phyloP scores from a whole-genome alignment of 108 stramenopile genomes.

The Fragilariopsis cylindrus region DNA sequence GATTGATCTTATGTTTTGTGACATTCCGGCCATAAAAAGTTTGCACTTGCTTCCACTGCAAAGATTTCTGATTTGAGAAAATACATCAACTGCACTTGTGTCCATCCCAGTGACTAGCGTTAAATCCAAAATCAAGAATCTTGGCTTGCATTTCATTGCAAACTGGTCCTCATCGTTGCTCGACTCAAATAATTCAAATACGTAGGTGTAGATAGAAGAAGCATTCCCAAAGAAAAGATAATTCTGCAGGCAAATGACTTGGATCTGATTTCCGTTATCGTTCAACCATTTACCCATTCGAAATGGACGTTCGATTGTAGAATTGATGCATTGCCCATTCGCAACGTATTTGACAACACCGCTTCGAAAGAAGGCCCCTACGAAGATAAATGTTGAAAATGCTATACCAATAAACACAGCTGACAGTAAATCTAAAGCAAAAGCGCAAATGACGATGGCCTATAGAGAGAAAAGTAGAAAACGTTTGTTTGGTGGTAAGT shows the following conservation, averaged over 20 bases:
- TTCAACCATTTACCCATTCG: conserved; percentile 56
- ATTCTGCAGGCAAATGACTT: conserved; percentile 60
- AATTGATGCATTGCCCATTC: conserved; percentile 52
- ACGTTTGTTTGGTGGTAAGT: not conserved
- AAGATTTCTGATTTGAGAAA: conserved; percentile 53
- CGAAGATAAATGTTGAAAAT: conserved; percentile 70
- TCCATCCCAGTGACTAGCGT: conserved; percentile 76
- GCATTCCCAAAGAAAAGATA: conserved; percentile 80
- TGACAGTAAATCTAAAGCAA: conserved; percentile 45
- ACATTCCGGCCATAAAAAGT: conserved; percentile 56
- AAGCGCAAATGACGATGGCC: conserved; percentile 51
- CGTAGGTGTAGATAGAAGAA: conserved; percentile 48
- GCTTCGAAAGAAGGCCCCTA: conserved; percentile 54
- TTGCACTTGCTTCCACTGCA: conserved; percentile 50
- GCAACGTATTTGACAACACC: conserved; percentile 69
- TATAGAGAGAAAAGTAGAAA: conserved; percentile 2
- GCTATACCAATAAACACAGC: conserved; percentile 55
- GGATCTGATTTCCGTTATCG: conserved; percentile 62
- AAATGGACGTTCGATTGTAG: conserved; percentile 52
- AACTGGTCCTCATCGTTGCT: not conserved
- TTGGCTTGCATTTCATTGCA: conserved; percentile 41
- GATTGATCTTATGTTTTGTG: conserved; percentile 37
- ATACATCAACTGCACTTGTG: conserved; percentile 63
- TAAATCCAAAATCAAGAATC: conserved; percentile 63
- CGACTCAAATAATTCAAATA: conserved; percentile 51